phyloP scores from a whole-genome alignment of 2,329 filamentous ascomycete species.

The Aaosphaeria arxii region DNA sequence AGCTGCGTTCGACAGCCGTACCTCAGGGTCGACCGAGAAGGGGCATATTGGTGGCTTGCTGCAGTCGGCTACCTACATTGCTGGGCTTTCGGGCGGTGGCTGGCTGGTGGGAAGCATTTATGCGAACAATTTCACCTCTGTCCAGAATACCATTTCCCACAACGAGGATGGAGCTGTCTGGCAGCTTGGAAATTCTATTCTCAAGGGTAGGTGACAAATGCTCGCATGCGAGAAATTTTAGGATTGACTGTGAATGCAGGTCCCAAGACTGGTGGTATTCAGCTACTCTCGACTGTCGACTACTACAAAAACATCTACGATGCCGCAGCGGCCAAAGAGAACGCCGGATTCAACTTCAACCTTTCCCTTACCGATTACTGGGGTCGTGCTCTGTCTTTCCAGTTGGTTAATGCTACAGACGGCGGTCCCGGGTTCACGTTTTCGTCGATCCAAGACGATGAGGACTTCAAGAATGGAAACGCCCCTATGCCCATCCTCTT shows the following conservation, averaged over 20 bases:
- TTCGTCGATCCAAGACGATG: slow-evolving; percentile 68
- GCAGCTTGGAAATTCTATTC: slow-evolving; percentile 62
- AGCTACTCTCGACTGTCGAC: too few relatives aligned
- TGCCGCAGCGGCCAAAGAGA: slow-evolving; percentile 58
- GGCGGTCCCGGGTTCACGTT: slow-evolving; percentile 76
- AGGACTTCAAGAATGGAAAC: slow-evolving; percentile 60
- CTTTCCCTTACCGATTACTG: slow-evolving; percentile 84
- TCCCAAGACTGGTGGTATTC: slow-evolving; percentile 48
- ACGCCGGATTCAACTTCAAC: slow-evolving; percentile 61
- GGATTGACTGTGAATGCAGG: slow-evolving; percentile 19
- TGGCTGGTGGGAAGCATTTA: slow-evolving; percentile 84
- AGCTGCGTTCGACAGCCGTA: slow-evolving; percentile 75
- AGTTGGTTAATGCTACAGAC: slow-evolving; percentile 72
- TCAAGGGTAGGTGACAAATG: slow-evolving; percentile 42
- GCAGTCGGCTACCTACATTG: slow-evolving; percentile 76
- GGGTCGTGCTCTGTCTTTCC: slow-evolving; percentile 80
- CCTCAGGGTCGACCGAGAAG: slow-evolving; percentile 55
- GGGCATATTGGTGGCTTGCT: slow-evolving; percentile 78
- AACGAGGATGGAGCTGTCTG: slow-evolving; percentile 51
- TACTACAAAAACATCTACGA: slow-evolving; percentile 63
- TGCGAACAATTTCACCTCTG: slow-evolving; percentile 72
- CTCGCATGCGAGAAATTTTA: too few relatives aligned
- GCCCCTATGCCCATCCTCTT: slow-evolving; percentile 73
- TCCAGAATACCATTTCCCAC: slow-evolving; percentile 54
- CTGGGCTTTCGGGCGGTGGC: slow-evolving; percentile 76